These are phyloP conservation scores for Talaromyces funiculosus DNA, from an alignment of 2,329 filamentous ascomycete species.

Conservation along the genomic window DNA sequence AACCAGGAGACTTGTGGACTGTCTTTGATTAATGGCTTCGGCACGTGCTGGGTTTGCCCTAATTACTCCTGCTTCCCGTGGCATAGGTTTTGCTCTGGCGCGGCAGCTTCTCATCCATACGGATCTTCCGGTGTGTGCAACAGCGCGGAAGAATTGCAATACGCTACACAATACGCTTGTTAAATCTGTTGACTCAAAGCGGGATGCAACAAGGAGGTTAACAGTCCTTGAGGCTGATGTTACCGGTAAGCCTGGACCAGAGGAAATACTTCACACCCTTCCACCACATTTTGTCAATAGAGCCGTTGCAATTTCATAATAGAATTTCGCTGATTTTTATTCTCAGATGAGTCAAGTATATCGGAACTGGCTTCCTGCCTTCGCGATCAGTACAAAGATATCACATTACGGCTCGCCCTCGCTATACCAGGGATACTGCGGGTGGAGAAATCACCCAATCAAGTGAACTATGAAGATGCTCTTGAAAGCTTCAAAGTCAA, in stretches of 20 bases:
- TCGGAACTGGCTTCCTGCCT: slow-evolving; percentile 51
- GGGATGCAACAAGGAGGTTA: not conserved
- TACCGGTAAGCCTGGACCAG: not conserved
- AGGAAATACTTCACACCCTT: too few species aligned
- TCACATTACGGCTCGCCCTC: slow-evolving; percentile 63
- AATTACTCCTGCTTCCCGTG: slow-evolving; percentile 55
- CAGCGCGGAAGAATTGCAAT: slow-evolving; percentile 50
- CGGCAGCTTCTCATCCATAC: slow-evolving; percentile 54
- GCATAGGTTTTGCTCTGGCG: slow-evolving; percentile 58
- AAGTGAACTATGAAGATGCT: slow-evolving; percentile 57
- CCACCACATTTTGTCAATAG: too few species aligned
- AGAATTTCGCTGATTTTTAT: too few species aligned
- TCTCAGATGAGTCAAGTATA: slow-evolving; percentile 61
- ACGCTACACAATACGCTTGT: slow-evolving; percentile 48
- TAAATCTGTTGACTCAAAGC: slow-evolving; percentile 15
- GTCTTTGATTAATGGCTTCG: not conserved
- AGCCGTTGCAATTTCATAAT: too few species aligned
- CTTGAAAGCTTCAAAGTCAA: slow-evolving; percentile 70
- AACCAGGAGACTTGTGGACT: too few species aligned
- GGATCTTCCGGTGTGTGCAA: slow-evolving; percentile 54
- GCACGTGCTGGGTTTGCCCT: slow-evolving; percentile 19
- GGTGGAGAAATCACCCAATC: slow-evolving; percentile 64
- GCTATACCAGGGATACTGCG: slow-evolving; percentile 66
- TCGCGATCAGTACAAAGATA: slow-evolving; percentile 47
- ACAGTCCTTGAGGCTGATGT: slow-evolving; percentile 8